Evolutionary conservation across 2,329 filamentous ascomycete species (phyloP).

Genomic region (Fusarium sp.): DNA sequence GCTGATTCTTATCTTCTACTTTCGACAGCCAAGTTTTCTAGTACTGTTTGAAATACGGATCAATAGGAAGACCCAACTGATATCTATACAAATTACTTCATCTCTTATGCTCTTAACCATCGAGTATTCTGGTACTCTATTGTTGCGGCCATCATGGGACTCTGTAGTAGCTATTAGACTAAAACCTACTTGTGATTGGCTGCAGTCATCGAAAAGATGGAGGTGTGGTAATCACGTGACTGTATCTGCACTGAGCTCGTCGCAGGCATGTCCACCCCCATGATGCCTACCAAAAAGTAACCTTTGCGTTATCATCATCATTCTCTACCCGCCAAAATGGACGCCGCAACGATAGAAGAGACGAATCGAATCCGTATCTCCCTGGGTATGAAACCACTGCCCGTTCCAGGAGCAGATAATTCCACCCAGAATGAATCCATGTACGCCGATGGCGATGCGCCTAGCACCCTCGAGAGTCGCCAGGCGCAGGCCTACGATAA

Average conservation of each 20-base stretch:
- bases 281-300: conserved; percentile 4
- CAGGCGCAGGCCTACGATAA: conserved; percentile 80
- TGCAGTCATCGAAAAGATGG: background rate
- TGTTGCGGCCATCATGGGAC: background rate
- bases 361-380: conserved; percentile 91
- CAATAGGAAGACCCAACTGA: background rate
- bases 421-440: conserved; percentile 58
- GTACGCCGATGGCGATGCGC: conserved; percentile 71
- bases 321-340: conserved; percentile 56
- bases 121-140: background rate
- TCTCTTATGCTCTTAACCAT: background rate
- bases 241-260: background rate
- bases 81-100: background rate
- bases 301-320: conserved; percentile 4
- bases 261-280: background rate
- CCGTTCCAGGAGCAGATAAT: conserved; percentile 75
- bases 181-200: background rate
- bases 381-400: conserved; percentile 89
- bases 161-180: background rate
- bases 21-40: background rate
- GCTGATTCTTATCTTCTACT: background rate
- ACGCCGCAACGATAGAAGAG: conserved; percentile 86
- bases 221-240: background rate
- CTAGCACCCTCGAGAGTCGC: conserved; percentile 86
- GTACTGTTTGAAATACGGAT: background rate